Evolutionary conservation across 2,329 filamentous ascomycete species (phyloP).

Genomic region (Exophiala viscosa): DNA sequence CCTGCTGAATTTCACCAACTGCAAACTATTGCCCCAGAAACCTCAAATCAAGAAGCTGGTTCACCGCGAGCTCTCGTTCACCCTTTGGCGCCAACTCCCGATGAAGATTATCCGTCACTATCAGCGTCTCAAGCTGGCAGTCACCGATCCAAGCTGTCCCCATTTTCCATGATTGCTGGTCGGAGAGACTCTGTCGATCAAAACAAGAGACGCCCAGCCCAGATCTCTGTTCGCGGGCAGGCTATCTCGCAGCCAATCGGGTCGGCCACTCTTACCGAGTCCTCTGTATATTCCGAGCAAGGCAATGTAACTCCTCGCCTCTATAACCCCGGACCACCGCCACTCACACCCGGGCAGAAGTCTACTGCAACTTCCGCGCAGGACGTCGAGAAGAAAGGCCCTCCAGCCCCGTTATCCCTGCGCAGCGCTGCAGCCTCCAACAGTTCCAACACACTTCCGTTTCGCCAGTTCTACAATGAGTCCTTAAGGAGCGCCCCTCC

Average conservation of each 20-base stretch:
- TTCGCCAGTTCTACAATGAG: constrained; percentile 42
- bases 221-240: constrained; percentile 49
- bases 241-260: constrained; percentile 56
- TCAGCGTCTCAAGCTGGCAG: constrained; percentile 31
- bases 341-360: constrained; percentile 45
- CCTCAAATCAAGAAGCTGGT: neutral
- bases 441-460: constrained; percentile 39
- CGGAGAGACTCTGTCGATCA: constrained; percentile 37
- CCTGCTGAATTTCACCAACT: constrained; percentile 34
- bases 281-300: constrained; percentile 45
- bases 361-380: neutral
- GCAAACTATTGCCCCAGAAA: constrained; percentile 17
- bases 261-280: constrained; percentile 43
- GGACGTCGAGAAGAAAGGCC: constrained; percentile 9
- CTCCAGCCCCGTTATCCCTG: constrained; percentile 13
- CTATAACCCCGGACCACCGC: constrained; percentile 55
- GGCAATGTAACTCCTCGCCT: constrained; percentile 56
- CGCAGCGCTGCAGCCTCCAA: constrained; percentile 22
- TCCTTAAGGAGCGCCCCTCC: constrained; percentile 40
- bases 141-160: constrained; percentile 38
- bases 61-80: constrained; percentile 13
- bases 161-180: constrained; percentile 41
- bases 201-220: constrained; percentile 44
- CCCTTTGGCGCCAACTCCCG: constrained; percentile 20
- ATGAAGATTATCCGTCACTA: constrained; percentile 8